Conservation (phyloP, 352 stramenopile species). For the Phytopythium chamaehyphon region DNA sequence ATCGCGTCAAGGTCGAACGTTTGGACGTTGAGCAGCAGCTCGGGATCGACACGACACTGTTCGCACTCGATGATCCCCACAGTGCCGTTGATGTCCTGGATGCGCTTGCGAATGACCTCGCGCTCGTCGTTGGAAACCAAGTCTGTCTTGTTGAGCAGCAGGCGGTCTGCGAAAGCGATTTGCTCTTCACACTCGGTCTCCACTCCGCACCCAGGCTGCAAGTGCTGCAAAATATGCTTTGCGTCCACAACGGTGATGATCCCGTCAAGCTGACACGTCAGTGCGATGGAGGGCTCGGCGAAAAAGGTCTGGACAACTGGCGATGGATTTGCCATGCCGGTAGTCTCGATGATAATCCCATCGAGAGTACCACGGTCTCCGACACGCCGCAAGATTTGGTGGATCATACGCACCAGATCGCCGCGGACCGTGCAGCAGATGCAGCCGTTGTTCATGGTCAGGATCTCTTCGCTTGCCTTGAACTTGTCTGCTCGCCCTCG, state of each 20-base stretch:
- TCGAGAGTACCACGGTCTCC: constrained; percentile 44
- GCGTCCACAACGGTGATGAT: constrained; percentile 96
- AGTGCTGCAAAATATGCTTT: constrained; percentile 86
- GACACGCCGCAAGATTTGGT: constrained; percentile 55
- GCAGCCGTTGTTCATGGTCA: constrained; percentile 95
- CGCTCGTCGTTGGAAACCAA: constrained; percentile 85
- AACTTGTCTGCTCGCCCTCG: constrained; percentile 37
- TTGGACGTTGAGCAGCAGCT: constrained; percentile 38
- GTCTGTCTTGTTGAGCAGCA: constrained; percentile 97
- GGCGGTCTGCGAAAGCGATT: constrained; percentile 94
- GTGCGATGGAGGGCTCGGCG: constrained; percentile 80
- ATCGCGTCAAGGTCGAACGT: constrained; percentile 47
- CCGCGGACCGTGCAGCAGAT: constrained; percentile 95
- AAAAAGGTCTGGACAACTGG: constrained; percentile 94
- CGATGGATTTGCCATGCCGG: constrained; percentile 82
- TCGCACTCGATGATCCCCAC: constrained; percentile 46
- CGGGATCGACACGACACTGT: constrained; percentile 39
- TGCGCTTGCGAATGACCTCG: constrained; percentile 19
- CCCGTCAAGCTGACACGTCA: constrained; percentile 83
- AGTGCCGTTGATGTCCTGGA: constrained; percentile 47
- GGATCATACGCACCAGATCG: constrained; percentile 56
- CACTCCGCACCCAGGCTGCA: constrained; percentile 49
- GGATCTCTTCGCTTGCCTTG: constrained; percentile 58
- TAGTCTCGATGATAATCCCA: constrained; percentile 89
- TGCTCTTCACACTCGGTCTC: constrained; percentile 92